phyloP scores from a whole-genome alignment of 2,329 filamentous ascomycete species.

The Colletotrichum lini region DNA sequence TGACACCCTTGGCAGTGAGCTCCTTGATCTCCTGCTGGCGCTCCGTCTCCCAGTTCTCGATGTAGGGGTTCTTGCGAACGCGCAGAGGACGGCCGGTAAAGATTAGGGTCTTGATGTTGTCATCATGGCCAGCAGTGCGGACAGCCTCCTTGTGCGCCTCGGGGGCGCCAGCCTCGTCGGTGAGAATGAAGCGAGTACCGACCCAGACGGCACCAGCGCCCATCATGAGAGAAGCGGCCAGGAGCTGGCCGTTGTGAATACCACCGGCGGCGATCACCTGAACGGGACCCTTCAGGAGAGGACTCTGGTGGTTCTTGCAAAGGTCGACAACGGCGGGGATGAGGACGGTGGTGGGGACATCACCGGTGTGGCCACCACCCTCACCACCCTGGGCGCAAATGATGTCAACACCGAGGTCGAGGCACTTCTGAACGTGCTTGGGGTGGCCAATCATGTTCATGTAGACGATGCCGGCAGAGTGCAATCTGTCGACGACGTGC shows the following conservation, averaged over 20 bases:
- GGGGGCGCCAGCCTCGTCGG: conserved; percentile 94
- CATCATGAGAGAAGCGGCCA: conserved; percentile 93
- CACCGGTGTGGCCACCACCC: conserved; percentile 95
- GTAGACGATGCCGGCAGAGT: conserved; percentile 89
- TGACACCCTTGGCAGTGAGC: conserved; percentile 87
- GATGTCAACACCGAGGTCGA: conserved; percentile 92
- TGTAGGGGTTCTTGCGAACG: conserved; percentile 94
- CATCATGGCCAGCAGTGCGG: conserved; percentile 90
- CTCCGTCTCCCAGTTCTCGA: conserved; percentile 96
- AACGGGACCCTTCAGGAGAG: conserved; percentile 88
- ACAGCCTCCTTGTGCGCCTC: conserved; percentile 97
- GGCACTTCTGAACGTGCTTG: conserved; percentile 97
- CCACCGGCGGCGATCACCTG: conserved; percentile 95
- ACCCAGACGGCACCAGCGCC: conserved; percentile 96
- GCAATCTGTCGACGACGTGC: conserved; percentile 89
- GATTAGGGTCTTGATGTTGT: conserved; percentile 97
- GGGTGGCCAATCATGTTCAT: conserved; percentile 99
- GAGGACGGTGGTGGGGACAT: conserved; percentile 91
- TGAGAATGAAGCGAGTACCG: conserved; percentile 94
- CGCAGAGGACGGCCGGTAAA: conserved; percentile 97
- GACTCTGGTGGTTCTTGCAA: conserved; percentile 83
- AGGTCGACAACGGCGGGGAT: conserved; percentile 93
- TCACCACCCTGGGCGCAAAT: conserved; percentile 99
- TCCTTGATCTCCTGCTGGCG: conserved; percentile 91
- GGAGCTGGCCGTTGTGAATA: conserved; percentile 91